Base-by-base conservation (phyloP, 768 basidiomycete genomes). In the Sutorius australiensis region DNA sequence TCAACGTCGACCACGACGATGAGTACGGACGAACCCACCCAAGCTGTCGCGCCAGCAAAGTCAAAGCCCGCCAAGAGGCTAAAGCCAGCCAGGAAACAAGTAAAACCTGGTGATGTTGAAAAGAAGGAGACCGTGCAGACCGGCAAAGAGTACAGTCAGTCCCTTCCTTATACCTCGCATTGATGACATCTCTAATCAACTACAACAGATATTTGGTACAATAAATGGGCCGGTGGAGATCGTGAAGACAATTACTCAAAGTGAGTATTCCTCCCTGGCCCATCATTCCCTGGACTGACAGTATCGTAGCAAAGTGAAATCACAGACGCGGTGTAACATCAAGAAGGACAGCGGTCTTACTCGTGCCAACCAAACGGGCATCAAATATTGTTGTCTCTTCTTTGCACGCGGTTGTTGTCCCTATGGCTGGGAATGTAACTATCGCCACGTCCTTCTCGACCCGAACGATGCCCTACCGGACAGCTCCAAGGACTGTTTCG, bases 161-260 rank as follows among this genome's bases (percentile, higher is more conserved):
- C 48, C 19, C 33, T 51, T 28, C 34, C 21, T 5, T n/a, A 4
- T 13, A 1, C 4, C 33, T 9, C 24, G 30, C 28, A 34, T 49
- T 19, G 42, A 41, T n/a, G 31, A 14, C 9, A 46, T 42, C 8
- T 34, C 56, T 65, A 32, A 61, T 42, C 21, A 16, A 5, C 30
- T 46, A 60, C 48, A 32, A 58, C 54, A 89, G 90, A 99, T 72
- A 89, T 95, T 47, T 99, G 97, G 95, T 98, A 95, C 69, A 94
- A 98, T 72, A 95, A 97, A 74, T 98, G 95, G 95, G 97, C 97
- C n/a, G 97, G 97, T 49, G 97, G 95, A 51, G 97, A 99, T 68
- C 83, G 92, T 30, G 97, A 98, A 69, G 95, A 99, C 67, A 88
- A 83, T 53, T 93, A 98, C 67, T 95, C 94, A 33, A 95, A 93